Base-by-base conservation (phyloP, 2,329 filamentous ascomycete species). In the Penicillium sp. region DNA sequence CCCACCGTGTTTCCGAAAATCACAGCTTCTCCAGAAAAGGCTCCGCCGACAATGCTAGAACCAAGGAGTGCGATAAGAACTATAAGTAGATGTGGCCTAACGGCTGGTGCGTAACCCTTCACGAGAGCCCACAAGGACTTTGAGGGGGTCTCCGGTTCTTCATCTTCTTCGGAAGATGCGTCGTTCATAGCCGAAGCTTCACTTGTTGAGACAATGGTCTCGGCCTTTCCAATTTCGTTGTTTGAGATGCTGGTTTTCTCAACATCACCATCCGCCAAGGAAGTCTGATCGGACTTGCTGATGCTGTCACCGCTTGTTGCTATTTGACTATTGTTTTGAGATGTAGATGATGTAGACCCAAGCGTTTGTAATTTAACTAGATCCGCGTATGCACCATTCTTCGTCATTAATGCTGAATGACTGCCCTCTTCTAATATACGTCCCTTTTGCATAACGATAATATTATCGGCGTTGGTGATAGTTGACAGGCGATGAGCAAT, bases 401-500 rank as follows among this genome's bases (percentile, higher is more conserved):
- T 79, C 62, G 86, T 83, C 3, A 97, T 78, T 16, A 99, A 81
- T 14, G 88, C 81, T 57, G 92, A 84, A 69, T 97, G 94, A 0
- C 84, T 92, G 49, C 94, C 94, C 71, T 97, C 91, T 72, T 99
- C 94, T 14, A 96, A 81, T 58, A 97, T 95, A 14, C 80, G 77
- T 11, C 94, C 94, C 59, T 86, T 76, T 4, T 86, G 82, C 87
- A 99, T 93, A 61, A 97, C 93, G 12, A 97, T 89, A 63, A 99
- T 99, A 66, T 96, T 97, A 72, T 97, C 89, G 0, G 93, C 93
- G 61, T 91, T 86, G 72, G 86, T 91, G 76, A 97, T 96, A 5
- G 94, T 99, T 0, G 91, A 96, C 6, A 99, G 80, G 63, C 93
- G 87, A 75, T 99, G 94, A 43, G 94, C 94, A 71, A 99, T 97